Evolutionary conservation across 306 rosid genomes (phyloP).

Genomic region (Trifolium repens): DNA sequence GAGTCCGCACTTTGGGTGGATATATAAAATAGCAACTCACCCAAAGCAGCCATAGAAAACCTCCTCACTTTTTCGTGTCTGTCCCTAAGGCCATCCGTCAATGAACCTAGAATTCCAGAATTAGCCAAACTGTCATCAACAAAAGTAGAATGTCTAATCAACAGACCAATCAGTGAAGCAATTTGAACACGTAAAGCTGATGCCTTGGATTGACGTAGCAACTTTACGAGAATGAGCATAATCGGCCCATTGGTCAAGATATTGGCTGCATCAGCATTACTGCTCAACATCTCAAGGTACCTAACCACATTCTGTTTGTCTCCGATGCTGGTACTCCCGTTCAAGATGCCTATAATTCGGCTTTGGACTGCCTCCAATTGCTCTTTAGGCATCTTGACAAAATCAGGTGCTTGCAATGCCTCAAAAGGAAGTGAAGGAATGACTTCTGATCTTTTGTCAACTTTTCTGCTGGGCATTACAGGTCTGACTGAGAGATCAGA

Average conservation of each 20-base stretch:
- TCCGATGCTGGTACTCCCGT: conserved; percentile 73
- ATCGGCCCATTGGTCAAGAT: conserved; percentile 96
- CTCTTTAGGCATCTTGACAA: conserved; percentile 82
- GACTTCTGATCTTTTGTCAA: conserved; percentile 73
- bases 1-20: conserved; percentile 82
- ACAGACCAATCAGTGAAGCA: conserved; percentile 86
- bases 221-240: conserved; percentile 88
- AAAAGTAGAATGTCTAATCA: conserved; percentile 89
- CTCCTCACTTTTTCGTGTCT: conserved; percentile 94
- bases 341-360: conserved; percentile 68
- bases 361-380: conserved; percentile 65
- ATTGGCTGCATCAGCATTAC: conserved; percentile 89
- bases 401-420: conserved; percentile 78
- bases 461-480: conserved; percentile 94
- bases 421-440: conserved; percentile 90
- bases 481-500: conserved; percentile 97
- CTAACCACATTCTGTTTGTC: conserved; percentile 92
- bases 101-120: conserved; percentile 86
- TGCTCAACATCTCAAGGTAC: conserved; percentile 91
- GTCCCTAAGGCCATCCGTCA: conserved; percentile 93
- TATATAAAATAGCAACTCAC: conserved; percentile 89
- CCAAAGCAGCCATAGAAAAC: conserved; percentile 98
- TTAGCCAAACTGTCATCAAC: conserved; percentile 84
- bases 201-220: conserved; percentile 85
- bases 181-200: conserved; percentile 90